Evolutionary conservation across 257 asterid species (phyloP).

Genomic region (Solanum medicagineum): DNA sequence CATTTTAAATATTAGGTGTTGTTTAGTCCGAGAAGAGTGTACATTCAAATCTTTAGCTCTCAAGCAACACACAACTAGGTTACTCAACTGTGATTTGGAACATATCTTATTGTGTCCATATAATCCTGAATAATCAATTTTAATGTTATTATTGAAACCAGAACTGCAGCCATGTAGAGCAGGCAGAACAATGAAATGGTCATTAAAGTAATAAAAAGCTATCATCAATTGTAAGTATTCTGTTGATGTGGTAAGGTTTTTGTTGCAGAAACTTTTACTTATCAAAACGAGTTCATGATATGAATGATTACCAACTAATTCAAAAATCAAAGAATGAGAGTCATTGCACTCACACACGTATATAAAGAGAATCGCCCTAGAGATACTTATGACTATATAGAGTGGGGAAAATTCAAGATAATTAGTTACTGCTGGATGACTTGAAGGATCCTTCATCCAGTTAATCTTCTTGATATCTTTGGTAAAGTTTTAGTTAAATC

Average conservation of each 20-base stretch:
- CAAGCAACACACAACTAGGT: background rate
- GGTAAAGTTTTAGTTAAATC: background rate
- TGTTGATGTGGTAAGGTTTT: background rate
- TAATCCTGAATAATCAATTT: background rate
- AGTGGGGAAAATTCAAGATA: background rate
- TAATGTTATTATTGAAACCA: background rate
- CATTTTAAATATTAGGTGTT: background rate
- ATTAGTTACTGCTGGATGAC: background rate
- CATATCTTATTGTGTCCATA: background rate
- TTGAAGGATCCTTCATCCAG: background rate
- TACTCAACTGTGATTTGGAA: background rate
- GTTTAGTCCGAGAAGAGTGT: background rate
- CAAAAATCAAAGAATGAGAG: background rate
- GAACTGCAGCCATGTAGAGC: background rate
- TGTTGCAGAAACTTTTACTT: background rate
- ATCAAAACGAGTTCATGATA: background rate
- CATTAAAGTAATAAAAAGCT: background rate
- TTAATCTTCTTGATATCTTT: background rate
- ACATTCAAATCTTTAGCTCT: background rate
- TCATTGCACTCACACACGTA: background rate
- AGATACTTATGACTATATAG: background rate
- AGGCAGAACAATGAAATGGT: background rate
- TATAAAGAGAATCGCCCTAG: background rate
- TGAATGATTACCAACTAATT: background rate
- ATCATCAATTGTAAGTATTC: background rate